Evolutionary conservation across 169 alveolate species (phyloP), one percentile per base, ranked within the genome.

Genomic region (Theileria sp.): DNA sequence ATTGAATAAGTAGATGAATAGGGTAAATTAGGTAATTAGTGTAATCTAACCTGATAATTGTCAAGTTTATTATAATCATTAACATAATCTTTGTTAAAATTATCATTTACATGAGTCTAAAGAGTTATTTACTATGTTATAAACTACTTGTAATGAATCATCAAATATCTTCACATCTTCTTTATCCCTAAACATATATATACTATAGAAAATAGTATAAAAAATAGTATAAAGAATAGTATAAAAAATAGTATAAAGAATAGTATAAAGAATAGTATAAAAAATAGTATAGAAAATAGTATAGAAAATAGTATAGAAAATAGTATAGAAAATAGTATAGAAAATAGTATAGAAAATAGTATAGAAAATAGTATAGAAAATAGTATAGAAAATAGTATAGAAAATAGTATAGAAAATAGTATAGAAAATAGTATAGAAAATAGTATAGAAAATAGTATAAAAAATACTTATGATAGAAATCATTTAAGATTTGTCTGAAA

Each of bases 401-500:
- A 32, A 34, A 0, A 44, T 44, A 44, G 36, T 44, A 44, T 44
- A 10, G 4, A 13, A 3, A 64, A 8, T 56, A 85, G 36, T 32
- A 32, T 32, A 32, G 36, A 32, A 34, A 0, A 44, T 44, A 44
- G 36, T 44, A 44, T 44, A 10, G 4, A 13, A 3, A 64, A 8
- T 56, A 85, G 36, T 32, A 32, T 32, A 32, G 36, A 32, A 34
- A 0, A 44, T 44, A 44, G 36, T 44, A 44, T 44, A 10, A 0
- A 13, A 3, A 64, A 8, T 56, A 85, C 85, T 68, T 77, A 8
- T 28, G 44, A 21, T 79, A 61, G 44, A 72, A 85, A 51, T 85
- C 91, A 12, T 67, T 13, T 36, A 85, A 51, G 87, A 85, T 85
- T 23, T 56, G 30, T 83, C 89, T 83, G 80, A 21, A 64, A 7